Evolutionary conservation across 2,329 filamentous ascomycete genomes (phyloP).

Genomic region (Kalmusia sp.): DNA sequence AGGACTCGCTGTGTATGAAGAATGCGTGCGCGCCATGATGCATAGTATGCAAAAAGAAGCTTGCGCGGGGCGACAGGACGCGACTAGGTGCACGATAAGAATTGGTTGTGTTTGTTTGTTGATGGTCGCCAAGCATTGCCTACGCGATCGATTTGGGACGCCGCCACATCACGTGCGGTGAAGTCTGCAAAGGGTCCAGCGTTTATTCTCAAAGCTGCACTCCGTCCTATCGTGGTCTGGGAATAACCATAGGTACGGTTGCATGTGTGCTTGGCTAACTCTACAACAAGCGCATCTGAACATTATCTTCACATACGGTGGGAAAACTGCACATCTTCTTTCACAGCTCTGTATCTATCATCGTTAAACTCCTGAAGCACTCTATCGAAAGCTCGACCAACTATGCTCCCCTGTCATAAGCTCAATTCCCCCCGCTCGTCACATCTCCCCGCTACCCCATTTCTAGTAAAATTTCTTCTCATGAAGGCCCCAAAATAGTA

Average conservation of each 20-base stretch:
- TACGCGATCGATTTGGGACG: slow-evolving; percentile 2
- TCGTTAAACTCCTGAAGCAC: too few relatives aligned
- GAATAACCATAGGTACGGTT: too few relatives aligned
- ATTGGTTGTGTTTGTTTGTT: slow-evolving; percentile 29
- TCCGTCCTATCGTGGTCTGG: too few relatives aligned
- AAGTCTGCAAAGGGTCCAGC: not conserved
- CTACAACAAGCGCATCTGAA: too few relatives aligned
- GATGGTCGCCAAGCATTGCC: not conserved
- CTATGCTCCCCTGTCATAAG: not conserved
- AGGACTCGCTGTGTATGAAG: slow-evolving; percentile 44
- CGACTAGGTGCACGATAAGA: slow-evolving; percentile 23
- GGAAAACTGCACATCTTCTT: too few relatives aligned
- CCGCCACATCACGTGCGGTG: slow-evolving; percentile 9
- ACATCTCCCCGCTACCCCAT: not conserved
- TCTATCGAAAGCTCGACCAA: too few relatives aligned
- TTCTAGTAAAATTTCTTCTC: not conserved
- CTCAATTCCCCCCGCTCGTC: not conserved
- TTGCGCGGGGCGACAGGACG: not conserved
- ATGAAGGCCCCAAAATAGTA: not conserved
- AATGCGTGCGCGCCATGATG: slow-evolving; percentile 41
- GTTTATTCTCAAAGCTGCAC: not conserved
- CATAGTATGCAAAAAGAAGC: slow-evolving; percentile 11
- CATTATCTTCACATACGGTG: too few relatives aligned
- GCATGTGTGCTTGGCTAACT: too few relatives aligned
- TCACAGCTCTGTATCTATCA: too few relatives aligned